Conservation (phyloP, 495 filamentous ascomycete genomes). For the Podospora appendiculata region DNA sequence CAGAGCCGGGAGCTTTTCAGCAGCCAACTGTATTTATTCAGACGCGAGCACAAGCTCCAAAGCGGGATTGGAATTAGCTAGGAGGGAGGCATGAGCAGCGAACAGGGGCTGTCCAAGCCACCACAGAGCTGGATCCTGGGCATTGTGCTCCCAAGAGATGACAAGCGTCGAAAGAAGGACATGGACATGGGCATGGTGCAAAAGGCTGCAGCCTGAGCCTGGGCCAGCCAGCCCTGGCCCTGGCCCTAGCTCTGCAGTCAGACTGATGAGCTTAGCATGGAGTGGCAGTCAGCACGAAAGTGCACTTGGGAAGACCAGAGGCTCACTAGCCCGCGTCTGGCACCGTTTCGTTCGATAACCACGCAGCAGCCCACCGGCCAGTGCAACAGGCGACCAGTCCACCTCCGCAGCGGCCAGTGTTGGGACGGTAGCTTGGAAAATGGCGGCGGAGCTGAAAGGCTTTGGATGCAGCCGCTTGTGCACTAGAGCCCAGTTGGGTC, state of each 20-base stretch:
- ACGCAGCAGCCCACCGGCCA: neutral
- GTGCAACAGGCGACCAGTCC: neutral
- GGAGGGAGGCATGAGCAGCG: neutral
- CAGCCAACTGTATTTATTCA: constrained; percentile 6
- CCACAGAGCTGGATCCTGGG: neutral
- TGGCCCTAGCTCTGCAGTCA: neutral
- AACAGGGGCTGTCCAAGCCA: neutral
- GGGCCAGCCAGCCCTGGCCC: neutral
- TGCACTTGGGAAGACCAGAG: neutral
- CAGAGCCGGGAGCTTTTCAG: neutral
- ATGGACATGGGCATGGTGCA: neutral
- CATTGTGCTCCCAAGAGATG: neutral
- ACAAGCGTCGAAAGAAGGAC: neutral
- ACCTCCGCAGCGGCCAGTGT: too few species aligned
- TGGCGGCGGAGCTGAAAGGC: neutral
- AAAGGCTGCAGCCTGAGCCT: neutral
- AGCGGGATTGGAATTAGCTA: neutral
- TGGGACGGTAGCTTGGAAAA: neutral
- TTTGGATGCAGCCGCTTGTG: neutral
- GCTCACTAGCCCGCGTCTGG: too few species aligned
- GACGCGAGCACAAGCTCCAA: neutral
- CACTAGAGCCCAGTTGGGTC: neutral
- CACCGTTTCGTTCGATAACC: neutral
- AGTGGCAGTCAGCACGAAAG: neutral
- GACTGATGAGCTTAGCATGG: neutral